phyloP scores from a whole-genome alignment of 2,329 filamentous ascomycete genomes.

The Sporothrix euskadiensis region DNA sequence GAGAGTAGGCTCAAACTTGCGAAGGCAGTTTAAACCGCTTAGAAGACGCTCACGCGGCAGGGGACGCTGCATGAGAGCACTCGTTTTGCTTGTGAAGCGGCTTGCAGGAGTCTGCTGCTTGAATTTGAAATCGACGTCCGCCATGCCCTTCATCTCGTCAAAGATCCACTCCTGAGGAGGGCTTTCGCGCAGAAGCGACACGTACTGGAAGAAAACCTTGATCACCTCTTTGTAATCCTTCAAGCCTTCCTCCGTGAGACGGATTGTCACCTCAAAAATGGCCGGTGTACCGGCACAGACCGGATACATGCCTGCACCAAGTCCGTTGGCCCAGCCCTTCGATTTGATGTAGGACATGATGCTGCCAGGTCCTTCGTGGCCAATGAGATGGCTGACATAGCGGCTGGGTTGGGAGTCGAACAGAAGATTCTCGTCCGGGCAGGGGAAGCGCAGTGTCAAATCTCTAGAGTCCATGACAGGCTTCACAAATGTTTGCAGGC shows the following conservation, averaged over 20 bases:
- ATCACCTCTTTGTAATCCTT: conserved; percentile 79
- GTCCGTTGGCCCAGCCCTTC: conserved; percentile 83
- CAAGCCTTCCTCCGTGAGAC: conserved; percentile 79
- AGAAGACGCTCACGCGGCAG: conserved; percentile 84
- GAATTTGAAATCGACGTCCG: conserved; percentile 93
- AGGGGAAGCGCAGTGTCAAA: conserved; percentile 79
- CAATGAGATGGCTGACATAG: conserved; percentile 86
- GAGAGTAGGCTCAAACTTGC: conserved; percentile 75
- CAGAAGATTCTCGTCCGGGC: conserved; percentile 77
- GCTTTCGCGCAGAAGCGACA: conserved; percentile 77
- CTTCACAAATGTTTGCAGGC: conserved; percentile 79
- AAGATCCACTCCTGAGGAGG: conserved; percentile 91
- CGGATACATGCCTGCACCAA: conserved; percentile 73
- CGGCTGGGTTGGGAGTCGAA: conserved; percentile 80
- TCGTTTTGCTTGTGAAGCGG: conserved; percentile 82
- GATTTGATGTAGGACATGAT: conserved; percentile 87
- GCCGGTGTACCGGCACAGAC: conserved; percentile 76
- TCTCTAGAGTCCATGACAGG: conserved; percentile 86
- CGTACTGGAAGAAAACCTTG: conserved; percentile 86
- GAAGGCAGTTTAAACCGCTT: conserved; percentile 73
- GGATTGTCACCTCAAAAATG: conserved; percentile 76
- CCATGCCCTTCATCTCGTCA: conserved; percentile 84
- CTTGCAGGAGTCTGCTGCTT: conserved; percentile 89
- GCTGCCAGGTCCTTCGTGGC: conserved; percentile 89
- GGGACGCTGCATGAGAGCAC: conserved; percentile 87